phyloP scores from a whole-genome alignment of 2,329 filamentous ascomycete species.

The Alternaria solani region DNA sequence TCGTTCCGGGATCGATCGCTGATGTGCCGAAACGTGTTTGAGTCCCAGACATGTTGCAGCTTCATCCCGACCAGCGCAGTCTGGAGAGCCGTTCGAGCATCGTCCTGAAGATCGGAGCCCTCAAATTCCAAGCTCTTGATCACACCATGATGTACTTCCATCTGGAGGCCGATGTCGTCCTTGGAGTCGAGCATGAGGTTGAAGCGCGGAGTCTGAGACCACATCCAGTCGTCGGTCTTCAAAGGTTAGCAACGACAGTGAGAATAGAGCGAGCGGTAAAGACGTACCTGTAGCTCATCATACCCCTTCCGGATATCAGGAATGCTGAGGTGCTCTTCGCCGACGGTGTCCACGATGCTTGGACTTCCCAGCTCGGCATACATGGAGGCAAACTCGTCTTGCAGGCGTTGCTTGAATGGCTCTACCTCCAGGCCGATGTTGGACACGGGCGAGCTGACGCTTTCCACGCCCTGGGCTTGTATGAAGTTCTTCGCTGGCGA shows the following conservation, averaged over 20 bases:
- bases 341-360: constrained; percentile 57
- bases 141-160: constrained; percentile 61
- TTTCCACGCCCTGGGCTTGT: constrained; percentile 85
- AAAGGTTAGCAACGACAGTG: constrained; percentile 42
- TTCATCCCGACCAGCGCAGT: constrained; percentile 47
- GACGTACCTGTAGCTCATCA: constrained; percentile 66
- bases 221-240: constrained; percentile 77
- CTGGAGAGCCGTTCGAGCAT: constrained; percentile 26
- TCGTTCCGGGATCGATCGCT: constrained; percentile 27
- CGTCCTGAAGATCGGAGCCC: constrained; percentile 10
- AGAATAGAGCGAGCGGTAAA: not conserved
- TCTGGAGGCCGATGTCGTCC: constrained; percentile 42
- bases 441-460: constrained; percentile 82
- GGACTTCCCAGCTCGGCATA: constrained; percentile 61
- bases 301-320: constrained; percentile 69
- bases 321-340: constrained; percentile 61
- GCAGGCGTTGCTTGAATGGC: constrained; percentile 56
- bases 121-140: constrained; percentile 59
- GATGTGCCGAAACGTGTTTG: constrained; percentile 38
- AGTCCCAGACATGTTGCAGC: constrained; percentile 60
- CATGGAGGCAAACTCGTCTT: constrained; percentile 69
- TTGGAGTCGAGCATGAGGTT: constrained; percentile 65
- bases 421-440: constrained; percentile 72
- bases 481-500: constrained; percentile 82
- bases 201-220: constrained; percentile 85